phyloP scores from a whole-genome alignment of 208 protist species.

The Leishmania amazonensis region DNA sequence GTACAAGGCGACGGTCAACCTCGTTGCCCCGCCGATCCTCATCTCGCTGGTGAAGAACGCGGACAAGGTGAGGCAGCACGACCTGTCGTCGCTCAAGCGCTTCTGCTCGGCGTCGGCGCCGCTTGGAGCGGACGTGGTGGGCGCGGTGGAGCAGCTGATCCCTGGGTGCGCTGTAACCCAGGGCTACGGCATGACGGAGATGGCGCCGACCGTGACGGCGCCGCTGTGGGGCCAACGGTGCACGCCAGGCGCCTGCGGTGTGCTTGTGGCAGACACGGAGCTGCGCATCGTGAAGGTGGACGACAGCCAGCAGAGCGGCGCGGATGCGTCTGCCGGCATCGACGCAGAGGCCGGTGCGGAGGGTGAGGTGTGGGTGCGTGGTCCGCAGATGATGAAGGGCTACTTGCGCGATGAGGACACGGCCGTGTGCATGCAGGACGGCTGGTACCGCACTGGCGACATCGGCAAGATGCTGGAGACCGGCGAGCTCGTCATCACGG shows the following conservation, averaged over 20 bases:
- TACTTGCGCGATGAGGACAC: constrained; percentile 70
- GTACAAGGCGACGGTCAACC: constrained; percentile 44
- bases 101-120: constrained; percentile 66
- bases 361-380: constrained; percentile 75
- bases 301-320: constrained; percentile 42
- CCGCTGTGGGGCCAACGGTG: neutral
- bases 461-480: constrained; percentile 59
- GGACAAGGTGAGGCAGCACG: constrained; percentile 33
- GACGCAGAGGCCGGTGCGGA: constrained; percentile 31
- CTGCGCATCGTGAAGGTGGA: constrained; percentile 46
- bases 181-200: constrained; percentile 83
- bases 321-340: constrained; percentile 37
- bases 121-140: constrained; percentile 40
- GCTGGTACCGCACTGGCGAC: constrained; percentile 78
- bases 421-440: constrained; percentile 46
- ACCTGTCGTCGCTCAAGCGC: constrained; percentile 26
- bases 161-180: constrained; percentile 34
- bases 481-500: constrained; percentile 53
- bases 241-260: constrained; percentile 17
- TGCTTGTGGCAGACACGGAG: constrained; percentile 37
- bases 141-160: constrained; percentile 21
- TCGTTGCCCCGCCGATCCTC: constrained; percentile 82
- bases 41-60: constrained; percentile 65
- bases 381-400: constrained; percentile 79
- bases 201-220: constrained; percentile 39